Evolutionary conservation across 192 early-diverging fungal genomes (phyloP), one percentile per base, ranked within the genome.

Genomic region (Helicostylum pulchrum): DNA sequence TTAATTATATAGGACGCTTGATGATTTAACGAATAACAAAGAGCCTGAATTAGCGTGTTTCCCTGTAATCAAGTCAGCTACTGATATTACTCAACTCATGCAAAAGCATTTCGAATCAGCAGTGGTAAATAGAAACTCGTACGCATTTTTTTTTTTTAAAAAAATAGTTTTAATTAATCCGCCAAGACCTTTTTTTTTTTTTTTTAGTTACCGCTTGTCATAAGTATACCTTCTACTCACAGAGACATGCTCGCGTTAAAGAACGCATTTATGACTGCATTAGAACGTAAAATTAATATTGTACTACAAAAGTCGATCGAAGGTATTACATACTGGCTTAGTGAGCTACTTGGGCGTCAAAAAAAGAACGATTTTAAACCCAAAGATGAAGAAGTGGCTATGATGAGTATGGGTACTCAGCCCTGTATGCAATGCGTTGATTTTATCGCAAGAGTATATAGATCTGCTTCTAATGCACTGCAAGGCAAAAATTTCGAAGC

Each of bases 341-440:
- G 74, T 39, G 70, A 79, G 4, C 69, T 90, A 6, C 79, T 99
- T 21, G 62, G 74, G 20, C 84, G 83, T 66, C 97, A 97, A 71
- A 93, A 91, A 67, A 90, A 90, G 54, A 77, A 80, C n/a, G 97
- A 99, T 65, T 99, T 92, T 67, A 84, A 85, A 43, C 92, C 94
- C 17, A 92, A 89, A 64, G 95, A 98, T 62, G 95, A 94, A 47
- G 85, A 88, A 63, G 80, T 86, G 26, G 79, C 86, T 19, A 78
- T 88, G 59, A 76, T 88, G 64, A 85, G 85, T 53, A 65, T 85
- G 62, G 87, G 85, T 44, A 92, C 90, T 31, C 26, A 94, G 83
- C 87, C 94, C 15, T 97, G 96, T 75, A 80, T 78, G 10, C 83
- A 88, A 68, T 85, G 84, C 61, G 83, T 87, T 10, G 93, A 94